These are phyloP conservation scores for Pythium aphanidermatum DNA, from an alignment of 352 stramenopile genomes.

Conservation along the genomic window DNA sequence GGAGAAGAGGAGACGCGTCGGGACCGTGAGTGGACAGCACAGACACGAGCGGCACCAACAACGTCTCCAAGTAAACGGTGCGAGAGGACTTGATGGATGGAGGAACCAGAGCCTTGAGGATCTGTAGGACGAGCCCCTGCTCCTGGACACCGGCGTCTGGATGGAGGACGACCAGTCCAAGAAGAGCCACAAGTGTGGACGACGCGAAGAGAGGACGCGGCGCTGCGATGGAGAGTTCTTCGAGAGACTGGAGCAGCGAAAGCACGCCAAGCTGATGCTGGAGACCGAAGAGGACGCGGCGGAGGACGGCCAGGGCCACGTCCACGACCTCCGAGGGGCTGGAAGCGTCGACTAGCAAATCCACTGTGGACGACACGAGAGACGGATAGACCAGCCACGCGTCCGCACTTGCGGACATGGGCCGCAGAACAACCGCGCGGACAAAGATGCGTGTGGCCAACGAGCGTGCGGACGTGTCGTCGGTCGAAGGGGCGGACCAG, in stretches of 20 bases:
- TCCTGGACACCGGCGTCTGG: slow-evolving; percentile 24
- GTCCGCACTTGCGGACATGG: slow-evolving; percentile 16
- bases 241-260: slow-evolving; percentile 38
- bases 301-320: slow-evolving; percentile 18
- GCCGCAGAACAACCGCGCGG: slow-evolving; percentile 28
- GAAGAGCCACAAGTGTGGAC: slow-evolving; percentile 24
- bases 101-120: slow-evolving; percentile 27
- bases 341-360: slow-evolving; percentile 24
- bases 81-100: slow-evolving; percentile 1
- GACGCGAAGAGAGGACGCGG: slow-evolving; percentile 31
- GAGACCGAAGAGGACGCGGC: slow-evolving; percentile 23
- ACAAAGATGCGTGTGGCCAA: slow-evolving; percentile 21
- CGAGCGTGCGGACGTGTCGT: neutral
- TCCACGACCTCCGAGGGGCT: slow-evolving; percentile 12
- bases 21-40: slow-evolving; percentile 29
- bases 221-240: slow-evolving; percentile 21
- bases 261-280: slow-evolving; percentile 26
- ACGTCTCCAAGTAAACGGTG: slow-evolving; percentile 45
- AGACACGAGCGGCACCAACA: slow-evolving; percentile 49
- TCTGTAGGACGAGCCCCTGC: slow-evolving; percentile 35
- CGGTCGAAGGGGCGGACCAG: slow-evolving; percentile 13
- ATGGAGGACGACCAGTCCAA: slow-evolving; percentile 31
- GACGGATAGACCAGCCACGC: slow-evolving; percentile 19
- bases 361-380: slow-evolving; percentile 34
- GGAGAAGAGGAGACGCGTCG: slow-evolving; percentile 29